phyloP scores from a whole-genome alignment of 2,329 filamentous ascomycete species.

The Botrytis paeoniae region DNA sequence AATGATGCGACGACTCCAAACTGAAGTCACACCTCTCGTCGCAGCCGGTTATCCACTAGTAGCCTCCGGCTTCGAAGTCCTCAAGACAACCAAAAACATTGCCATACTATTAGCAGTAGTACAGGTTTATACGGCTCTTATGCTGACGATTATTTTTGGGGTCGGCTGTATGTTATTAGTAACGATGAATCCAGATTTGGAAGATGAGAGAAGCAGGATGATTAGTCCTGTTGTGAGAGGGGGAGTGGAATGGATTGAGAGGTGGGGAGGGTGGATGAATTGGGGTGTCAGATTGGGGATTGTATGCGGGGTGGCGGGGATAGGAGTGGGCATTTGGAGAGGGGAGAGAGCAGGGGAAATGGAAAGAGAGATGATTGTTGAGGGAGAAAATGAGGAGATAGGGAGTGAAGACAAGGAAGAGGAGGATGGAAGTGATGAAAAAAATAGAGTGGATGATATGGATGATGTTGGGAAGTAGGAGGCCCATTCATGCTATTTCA shows the following conservation, averaged over 20 bases:
- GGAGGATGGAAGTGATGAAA: not conserved
- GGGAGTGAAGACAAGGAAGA: not conserved
- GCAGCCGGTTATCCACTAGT: not conserved
- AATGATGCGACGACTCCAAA: not conserved
- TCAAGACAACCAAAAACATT: not conserved
- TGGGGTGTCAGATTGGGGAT: not conserved
- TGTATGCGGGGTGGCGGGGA: not conserved
- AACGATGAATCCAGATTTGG: not conserved
- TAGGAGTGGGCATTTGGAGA: not conserved
- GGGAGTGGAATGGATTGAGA: not conserved
- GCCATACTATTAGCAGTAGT: not conserved
- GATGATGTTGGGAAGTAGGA: not conserved
- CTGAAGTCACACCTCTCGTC: not conserved
- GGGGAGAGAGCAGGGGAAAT: not conserved
- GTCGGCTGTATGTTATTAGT: not conserved
- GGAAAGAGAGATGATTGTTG: not conserved
- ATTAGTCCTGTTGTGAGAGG: not conserved
- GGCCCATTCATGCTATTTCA: not conserved
- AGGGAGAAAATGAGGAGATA: not conserved
- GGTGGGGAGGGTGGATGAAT: not conserved
- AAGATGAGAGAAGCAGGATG: not conserved
- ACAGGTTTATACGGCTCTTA: not conserved
- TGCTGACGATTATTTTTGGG: not conserved
- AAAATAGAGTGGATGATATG: not conserved
- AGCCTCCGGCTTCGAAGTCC: not conserved